Conservation (phyloP, 768 basidiomycete species). For the Phanerochaete carnosa region DNA sequence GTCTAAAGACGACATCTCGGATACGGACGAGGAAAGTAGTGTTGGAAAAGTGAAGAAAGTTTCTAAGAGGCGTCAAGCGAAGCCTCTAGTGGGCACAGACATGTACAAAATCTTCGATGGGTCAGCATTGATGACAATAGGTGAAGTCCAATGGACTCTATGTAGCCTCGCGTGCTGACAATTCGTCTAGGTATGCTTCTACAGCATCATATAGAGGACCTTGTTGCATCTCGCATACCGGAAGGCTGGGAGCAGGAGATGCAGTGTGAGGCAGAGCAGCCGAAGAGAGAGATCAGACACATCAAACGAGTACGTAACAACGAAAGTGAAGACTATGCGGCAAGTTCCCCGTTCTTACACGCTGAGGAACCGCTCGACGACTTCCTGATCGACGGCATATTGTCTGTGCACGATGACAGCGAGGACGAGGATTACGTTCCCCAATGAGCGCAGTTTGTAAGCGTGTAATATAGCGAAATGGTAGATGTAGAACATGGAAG, state of each 20-base stretch:
- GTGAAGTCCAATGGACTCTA: constrained; percentile 29
- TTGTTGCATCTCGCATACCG: constrained; percentile 39
- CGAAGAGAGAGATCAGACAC: background rate
- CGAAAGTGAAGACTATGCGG: background rate
- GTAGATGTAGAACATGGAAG: background rate
- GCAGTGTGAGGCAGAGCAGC: constrained; percentile 4
- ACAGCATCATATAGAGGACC: constrained; percentile 56
- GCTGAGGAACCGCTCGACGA: background rate
- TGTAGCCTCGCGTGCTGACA: background rate
- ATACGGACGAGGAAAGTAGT: background rate
- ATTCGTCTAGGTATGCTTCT: constrained; percentile 54
- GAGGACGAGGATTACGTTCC: constrained; percentile 1
- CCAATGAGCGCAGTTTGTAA: background rate
- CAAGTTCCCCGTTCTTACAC: background rate
- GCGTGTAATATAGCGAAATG: background rate
- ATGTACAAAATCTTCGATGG: constrained; percentile 80
- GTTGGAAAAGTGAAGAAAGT: background rate
- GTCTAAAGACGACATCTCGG: constrained; percentile 16
- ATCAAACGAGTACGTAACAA: background rate
- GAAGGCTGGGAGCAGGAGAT: constrained; percentile 44
- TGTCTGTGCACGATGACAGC: background rate
- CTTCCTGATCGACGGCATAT: background rate
- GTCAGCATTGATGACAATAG: constrained; percentile 68
- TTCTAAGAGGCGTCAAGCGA: background rate
- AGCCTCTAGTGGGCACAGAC: constrained; percentile 33